Evolutionary conservation across 106 monocot species (phyloP), one percentile per base, ranked within the genome.

Genomic region (Vanilla planifolia): DNA sequence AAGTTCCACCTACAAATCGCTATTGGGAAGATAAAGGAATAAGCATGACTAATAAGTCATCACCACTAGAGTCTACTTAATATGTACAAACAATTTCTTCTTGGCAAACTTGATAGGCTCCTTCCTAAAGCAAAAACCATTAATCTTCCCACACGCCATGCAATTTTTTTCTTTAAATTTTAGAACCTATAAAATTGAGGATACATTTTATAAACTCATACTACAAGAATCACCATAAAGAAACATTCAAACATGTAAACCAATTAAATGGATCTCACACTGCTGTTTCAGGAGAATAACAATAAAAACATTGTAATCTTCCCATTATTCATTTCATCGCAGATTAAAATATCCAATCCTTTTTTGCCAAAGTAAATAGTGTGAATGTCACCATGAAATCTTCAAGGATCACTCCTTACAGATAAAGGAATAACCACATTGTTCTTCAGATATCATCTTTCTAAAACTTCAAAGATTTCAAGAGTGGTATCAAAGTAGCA

Each of bases 261-360:
- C 29, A 17, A 30, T 53, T 27, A 53, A 15, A 32, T 9, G 15
- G 26, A 52, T 53, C 32, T 4, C 11, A 53, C 51, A 51, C 26
- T 53, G 15, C 53, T 53, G n/a, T 53, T 30, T 53, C 30, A 25
- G 50, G 22, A 21, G 27, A 51, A 53, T 32, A 53, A 29, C n/a
- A 0, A 53, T 32, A 53, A 53, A n/a, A 32, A 53, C 16, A 53
- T 53, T 30, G 53, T 29, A 30, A 53, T 53, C 53, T 53, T 32
- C 30, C 53, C 25, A 23, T 2, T 48, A 53, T 3, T 53, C 32
- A n/a, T 30, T 11, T 13, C 22, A n/a, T 6, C 28, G 28, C 28
- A 32, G 30, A 3, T 27, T 53, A 16, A 53, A 53, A 29, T 29
- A 30, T 2, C 10, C 13, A 53, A 30, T 57, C 57, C 57, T 20